Evolutionary conservation across 768 basidiomycete genomes (phyloP).

Genomic region (Pleurotus tuber-regium): DNA sequence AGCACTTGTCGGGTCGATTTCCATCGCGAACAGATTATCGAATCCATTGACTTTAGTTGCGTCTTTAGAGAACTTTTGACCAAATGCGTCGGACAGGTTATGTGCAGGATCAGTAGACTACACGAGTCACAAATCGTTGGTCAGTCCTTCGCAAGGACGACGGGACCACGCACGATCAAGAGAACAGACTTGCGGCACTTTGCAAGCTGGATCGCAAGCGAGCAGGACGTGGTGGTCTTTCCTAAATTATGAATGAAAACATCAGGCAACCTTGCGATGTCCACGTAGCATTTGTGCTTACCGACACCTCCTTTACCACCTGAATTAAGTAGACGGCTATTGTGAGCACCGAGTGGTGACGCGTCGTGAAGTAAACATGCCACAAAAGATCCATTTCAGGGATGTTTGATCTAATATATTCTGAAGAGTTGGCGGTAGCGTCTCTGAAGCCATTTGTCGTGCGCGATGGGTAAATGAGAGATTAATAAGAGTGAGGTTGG

Average conservation of each 20-base stretch:
- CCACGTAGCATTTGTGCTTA: slow-evolving; percentile 33
- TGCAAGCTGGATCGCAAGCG: slow-evolving; percentile 95
- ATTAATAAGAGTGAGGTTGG: slow-evolving; percentile 14
- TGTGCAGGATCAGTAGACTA: slow-evolving; percentile 99
- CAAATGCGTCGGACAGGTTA: slow-evolving; percentile 97
- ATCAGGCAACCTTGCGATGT: slow-evolving; percentile 8
- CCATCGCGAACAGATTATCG: slow-evolving; percentile 96
- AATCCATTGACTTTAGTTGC: slow-evolving; percentile 98
- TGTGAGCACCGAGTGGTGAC: slow-evolving; percentile 8
- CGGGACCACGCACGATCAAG: slow-evolving; percentile 69
- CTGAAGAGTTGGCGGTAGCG: slow-evolving; percentile 83
- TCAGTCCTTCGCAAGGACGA: neutral
- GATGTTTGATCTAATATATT: slow-evolving; percentile 92
- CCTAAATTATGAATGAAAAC: slow-evolving; percentile 44
- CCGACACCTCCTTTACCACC: slow-evolving; percentile 99
- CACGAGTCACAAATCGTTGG: neutral
- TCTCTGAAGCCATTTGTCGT: slow-evolving; percentile 55
- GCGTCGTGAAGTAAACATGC: slow-evolving; percentile 42
- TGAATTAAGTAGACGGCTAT: slow-evolving; percentile 29
- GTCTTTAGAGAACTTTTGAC: slow-evolving; percentile 99
- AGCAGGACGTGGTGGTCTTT: slow-evolving; percentile 98
- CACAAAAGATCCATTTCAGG: slow-evolving; percentile 99
- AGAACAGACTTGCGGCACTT: slow-evolving; percentile 91
- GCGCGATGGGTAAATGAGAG: slow-evolving; percentile 20
- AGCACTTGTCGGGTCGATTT: slow-evolving; percentile 97